These are phyloP conservation scores for Epichloe hybrida DNA, from an alignment of 2,329 filamentous ascomycete genomes.

Conservation along the genomic window DNA sequence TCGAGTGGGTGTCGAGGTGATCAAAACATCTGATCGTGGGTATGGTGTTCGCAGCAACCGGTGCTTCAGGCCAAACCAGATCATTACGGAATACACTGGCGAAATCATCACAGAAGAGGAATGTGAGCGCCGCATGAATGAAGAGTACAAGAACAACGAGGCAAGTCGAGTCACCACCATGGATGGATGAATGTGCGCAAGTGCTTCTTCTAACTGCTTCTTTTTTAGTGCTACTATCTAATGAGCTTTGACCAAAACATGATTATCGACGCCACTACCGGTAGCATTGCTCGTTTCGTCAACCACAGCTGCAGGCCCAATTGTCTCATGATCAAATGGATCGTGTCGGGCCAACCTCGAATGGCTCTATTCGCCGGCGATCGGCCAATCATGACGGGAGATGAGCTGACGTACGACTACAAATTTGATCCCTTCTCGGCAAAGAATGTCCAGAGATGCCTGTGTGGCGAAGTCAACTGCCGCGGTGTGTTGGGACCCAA, in stretches of 20 bases:
- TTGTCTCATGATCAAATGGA: slow-evolving; percentile 97
- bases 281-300: slow-evolving; percentile 92
- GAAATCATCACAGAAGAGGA: slow-evolving; percentile 95
- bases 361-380: slow-evolving; percentile 96
- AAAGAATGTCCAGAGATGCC: slow-evolving; percentile 54
- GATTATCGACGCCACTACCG: slow-evolving; percentile 94
- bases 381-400: slow-evolving; percentile 78
- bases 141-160: slow-evolving; percentile 85
- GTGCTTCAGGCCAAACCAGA: slow-evolving; percentile 75
- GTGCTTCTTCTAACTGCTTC: background rate
- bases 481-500: slow-evolving; percentile 51
- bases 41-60: slow-evolving; percentile 87
- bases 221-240: slow-evolving; percentile 74
- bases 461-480: slow-evolving; percentile 50
- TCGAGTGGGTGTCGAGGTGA: slow-evolving; percentile 85
- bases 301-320: slow-evolving; percentile 97
- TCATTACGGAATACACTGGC: slow-evolving; percentile 96
- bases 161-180: slow-evolving; percentile 33
- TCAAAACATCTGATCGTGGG: slow-evolving; percentile 78
- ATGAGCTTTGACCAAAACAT: slow-evolving; percentile 99
- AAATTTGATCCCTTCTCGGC: slow-evolving; percentile 57
- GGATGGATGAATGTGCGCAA: background rate
- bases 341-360: slow-evolving; percentile 79
- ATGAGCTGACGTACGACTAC: slow-evolving; percentile 92
- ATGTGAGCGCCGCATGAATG: slow-evolving; percentile 85